A percentile compares a stretch with the other conserved stretches of the same genome.
Conservation (phyloP, 1,284 basidiomycete genomes). For the Irpex sp. region DNA sequence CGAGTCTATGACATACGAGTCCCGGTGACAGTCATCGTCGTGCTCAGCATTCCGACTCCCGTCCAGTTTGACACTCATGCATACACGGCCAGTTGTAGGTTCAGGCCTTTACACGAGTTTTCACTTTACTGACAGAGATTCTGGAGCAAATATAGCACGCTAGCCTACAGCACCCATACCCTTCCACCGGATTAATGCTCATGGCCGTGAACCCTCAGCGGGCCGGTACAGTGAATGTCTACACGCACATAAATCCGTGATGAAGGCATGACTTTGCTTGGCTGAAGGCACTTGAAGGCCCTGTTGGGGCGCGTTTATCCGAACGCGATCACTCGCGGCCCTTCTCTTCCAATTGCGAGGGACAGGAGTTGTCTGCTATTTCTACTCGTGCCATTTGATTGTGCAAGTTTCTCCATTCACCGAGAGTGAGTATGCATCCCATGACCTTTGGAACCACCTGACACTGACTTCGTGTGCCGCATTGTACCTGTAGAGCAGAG, state of each 20-base stretch:
- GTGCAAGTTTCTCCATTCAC: background rate
- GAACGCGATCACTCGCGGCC: background rate
- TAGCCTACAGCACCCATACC: background rate
- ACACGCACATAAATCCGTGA: background rate
- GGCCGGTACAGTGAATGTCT: background rate
- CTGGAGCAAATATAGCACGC: background rate
- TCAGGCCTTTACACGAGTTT: background rate
- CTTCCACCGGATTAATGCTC: background rate
- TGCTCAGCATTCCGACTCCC: too few species aligned
- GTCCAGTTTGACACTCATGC: too few species aligned
- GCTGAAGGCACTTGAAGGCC: background rate
- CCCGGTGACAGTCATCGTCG: too few species aligned
- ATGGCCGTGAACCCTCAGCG: background rate
- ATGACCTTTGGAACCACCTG: background rate
- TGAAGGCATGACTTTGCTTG: background rate
- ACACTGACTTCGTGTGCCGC: background rate
- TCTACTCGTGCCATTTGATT: background rate
- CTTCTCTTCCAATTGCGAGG: background rate
- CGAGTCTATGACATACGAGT: too few species aligned
- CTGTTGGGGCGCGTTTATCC: background rate
- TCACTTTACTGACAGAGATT: background rate
- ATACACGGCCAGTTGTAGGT: background rate
- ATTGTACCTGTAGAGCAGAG: background rate
- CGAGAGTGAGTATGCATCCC: background rate
- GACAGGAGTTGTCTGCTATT: background rate